Conservation (phyloP, 2,329 filamentous ascomycete genomes). For the Alternaria gansuensis region DNA sequence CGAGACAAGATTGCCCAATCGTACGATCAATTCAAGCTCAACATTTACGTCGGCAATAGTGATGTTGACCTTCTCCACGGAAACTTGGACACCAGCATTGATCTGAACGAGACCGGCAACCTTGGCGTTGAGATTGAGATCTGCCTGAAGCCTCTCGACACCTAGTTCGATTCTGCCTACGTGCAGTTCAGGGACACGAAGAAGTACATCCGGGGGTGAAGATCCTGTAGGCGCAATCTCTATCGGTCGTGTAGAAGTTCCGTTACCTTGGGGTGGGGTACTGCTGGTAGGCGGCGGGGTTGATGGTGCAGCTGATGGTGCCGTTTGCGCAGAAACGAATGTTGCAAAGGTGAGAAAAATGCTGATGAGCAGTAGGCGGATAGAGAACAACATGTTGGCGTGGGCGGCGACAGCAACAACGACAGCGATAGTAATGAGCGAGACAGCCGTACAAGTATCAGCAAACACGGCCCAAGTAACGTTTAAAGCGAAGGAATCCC, state of each 20-base stretch:
- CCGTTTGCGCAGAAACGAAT: constrained; percentile 41
- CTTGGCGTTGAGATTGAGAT: constrained; percentile 68
- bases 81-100: constrained; percentile 61
- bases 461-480: constrained; percentile 25
- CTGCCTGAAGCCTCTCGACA: constrained; percentile 66
- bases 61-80: constrained; percentile 64
- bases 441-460: constrained; percentile 27
- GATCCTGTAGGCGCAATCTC: constrained; percentile 34
- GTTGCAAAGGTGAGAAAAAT: constrained; percentile 38
- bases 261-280: constrained; percentile 29
- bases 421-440: constrained; percentile 25
- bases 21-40: constrained; percentile 67
- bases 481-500: constrained; percentile 27
- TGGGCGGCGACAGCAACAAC: constrained; percentile 23
- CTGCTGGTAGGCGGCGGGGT: constrained; percentile 44
- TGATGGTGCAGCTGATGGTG: constrained; percentile 18
- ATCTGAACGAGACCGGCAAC: constrained; percentile 66
- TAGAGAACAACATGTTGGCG: constrained; percentile 45
- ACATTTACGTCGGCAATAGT: constrained; percentile 69
- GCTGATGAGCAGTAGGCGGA: constrained; percentile 47
- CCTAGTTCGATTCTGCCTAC: constrained; percentile 68
- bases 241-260: constrained; percentile 35
- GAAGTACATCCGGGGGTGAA: constrained; percentile 64
- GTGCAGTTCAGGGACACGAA: constrained; percentile 66
- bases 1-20: constrained; percentile 67